A percentile compares a stretch with the other conserved stretches of the same genome.
Conservation (phyloP, 148 eudicot species). For the Spergularia bocconei region DNA sequence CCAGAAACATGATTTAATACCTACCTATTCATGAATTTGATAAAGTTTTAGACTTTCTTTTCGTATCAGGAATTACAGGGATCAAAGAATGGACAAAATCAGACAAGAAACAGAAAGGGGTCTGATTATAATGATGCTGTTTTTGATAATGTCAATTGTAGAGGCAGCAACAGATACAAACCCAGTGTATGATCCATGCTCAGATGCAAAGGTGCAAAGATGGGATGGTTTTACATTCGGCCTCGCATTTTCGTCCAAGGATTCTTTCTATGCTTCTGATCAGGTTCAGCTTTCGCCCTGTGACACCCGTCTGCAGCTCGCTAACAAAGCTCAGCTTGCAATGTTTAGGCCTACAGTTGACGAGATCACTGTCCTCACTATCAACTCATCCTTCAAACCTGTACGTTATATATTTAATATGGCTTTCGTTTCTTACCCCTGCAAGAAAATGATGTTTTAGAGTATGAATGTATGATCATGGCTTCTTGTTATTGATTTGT, state of each 20-base stretch:
- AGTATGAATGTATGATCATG: too few species aligned
- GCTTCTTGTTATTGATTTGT: background rate
- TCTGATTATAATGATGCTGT: background rate
- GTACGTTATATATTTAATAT: conserved; percentile 27
- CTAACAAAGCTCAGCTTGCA: conserved; percentile 46
- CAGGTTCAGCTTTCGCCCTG: conserved; percentile 82
- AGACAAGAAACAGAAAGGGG: background rate
- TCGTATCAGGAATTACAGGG: background rate
- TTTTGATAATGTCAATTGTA: conserved; percentile 23
- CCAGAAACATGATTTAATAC: background rate
- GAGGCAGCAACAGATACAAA: conserved; percentile 55
- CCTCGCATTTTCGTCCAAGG: conserved; percentile 52
- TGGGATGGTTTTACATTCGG: conserved; percentile 77
- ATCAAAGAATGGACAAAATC: conserved; percentile 2
- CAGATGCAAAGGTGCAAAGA: conserved; percentile 58
- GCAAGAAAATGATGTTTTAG: too few species aligned
- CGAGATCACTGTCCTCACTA: conserved; percentile 69
- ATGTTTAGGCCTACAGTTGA: conserved; percentile 80
- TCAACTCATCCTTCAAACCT: conserved; percentile 52
- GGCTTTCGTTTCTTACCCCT: too few species aligned
- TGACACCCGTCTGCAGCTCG: conserved; percentile 57
- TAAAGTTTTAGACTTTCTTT: background rate
- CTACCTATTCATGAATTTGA: background rate
- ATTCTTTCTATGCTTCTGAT: conserved; percentile 50
- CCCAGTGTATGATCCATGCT: conserved; percentile 57